Percentiles rank a stretch among this genome's conserved stretches.
phyloP scores from a whole-genome alignment of 1,139 yeast species.

The Lodderomyces pseudojiufengensis region DNA sequence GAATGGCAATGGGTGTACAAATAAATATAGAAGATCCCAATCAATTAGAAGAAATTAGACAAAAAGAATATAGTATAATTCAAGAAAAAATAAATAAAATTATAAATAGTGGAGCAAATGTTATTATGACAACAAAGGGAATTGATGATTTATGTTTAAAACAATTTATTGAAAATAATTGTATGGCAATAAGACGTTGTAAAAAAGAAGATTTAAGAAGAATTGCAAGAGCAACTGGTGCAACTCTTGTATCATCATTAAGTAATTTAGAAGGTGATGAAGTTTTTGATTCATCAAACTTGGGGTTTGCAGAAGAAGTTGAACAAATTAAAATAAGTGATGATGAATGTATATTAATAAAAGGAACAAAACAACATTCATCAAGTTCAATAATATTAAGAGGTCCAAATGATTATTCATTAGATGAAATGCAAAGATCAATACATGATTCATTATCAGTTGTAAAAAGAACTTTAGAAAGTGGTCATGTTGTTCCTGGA shows the following conservation, averaged over 20 bases:
- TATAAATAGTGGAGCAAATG: constrained; percentile 92
- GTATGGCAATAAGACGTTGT: constrained; percentile 98
- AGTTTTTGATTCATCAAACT: constrained; percentile 80
- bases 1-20: constrained; percentile 98
- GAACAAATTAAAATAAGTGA: constrained; percentile 89
- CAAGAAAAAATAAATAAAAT: constrained; percentile 86
- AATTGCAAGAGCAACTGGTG: constrained; percentile 98
- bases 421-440: constrained; percentile 98
- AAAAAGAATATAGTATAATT: constrained; percentile 89
- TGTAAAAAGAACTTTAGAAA: constrained; percentile 92
- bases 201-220: constrained; percentile 94
- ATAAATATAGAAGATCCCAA: constrained; percentile 97
- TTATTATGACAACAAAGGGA: constrained; percentile 94
- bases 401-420: constrained; percentile 93
- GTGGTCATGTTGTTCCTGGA: constrained; percentile 95
- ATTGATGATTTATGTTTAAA: constrained; percentile 95
- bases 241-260: constrained; percentile 80
- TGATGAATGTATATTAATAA: constrained; percentile 93
- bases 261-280: constrained; percentile 98
- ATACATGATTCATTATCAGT: constrained; percentile 92
- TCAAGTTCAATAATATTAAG: constrained; percentile 89
- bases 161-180: constrained; percentile 92
- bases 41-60: constrained; percentile 91
- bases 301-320: constrained; percentile 92
- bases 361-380: constrained; percentile 92